phyloP scores from a whole-genome alignment of 1,284 basidiomycete species.

The Cutaneotrichosporon dermatis region DNA sequence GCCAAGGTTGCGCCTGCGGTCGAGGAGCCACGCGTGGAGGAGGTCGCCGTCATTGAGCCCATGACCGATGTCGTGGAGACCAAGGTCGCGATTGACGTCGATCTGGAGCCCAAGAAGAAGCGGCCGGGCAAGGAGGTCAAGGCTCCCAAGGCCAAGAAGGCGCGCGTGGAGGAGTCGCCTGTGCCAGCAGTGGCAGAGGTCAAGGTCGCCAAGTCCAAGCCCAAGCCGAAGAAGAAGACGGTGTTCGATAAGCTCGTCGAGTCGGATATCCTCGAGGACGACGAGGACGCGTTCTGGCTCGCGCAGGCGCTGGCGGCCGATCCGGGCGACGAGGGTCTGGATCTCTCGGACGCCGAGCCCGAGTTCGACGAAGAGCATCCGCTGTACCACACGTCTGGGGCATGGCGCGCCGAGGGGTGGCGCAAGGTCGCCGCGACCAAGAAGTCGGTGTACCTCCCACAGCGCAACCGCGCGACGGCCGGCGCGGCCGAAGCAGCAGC shows the following conservation, averaged over 20 bases:
- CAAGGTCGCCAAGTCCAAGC: slow-evolving; percentile 20
- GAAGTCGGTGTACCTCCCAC: slow-evolving; percentile 76
- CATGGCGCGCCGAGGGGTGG: slow-evolving; percentile 77
- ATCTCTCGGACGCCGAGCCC: slow-evolving; percentile 25
- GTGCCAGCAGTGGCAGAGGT: slow-evolving; percentile 30
- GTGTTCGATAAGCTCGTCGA: slow-evolving; percentile 37
- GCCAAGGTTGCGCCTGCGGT: too few species aligned
- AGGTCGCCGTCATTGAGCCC: not conserved
- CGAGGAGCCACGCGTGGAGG: not conserved
- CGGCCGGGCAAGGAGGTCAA: slow-evolving; percentile 21
- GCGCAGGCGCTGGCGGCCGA: slow-evolving; percentile 57
- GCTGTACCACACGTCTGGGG: slow-evolving; percentile 32
- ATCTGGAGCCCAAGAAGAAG: slow-evolving; percentile 24
- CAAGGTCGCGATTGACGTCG: slow-evolving; percentile 5
- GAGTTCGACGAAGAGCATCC: slow-evolving; percentile 31
- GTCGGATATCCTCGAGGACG: slow-evolving; percentile 67
- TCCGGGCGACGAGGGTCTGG: slow-evolving; percentile 35
- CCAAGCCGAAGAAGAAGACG: slow-evolving; percentile 22
- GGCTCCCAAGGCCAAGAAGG: slow-evolving; percentile 11
- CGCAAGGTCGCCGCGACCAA: slow-evolving; percentile 90
- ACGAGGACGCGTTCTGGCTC: slow-evolving; percentile 86
- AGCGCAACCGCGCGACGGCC: slow-evolving; percentile 55
- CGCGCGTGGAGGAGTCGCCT: slow-evolving; percentile 11
- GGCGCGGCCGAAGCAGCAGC: slow-evolving; percentile 35
- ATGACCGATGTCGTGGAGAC: slow-evolving; percentile 4